These are phyloP conservation scores for Colletotrichum chrysophilum DNA, from an alignment of 2,329 filamentous ascomycete genomes.

Conservation along the genomic window DNA sequence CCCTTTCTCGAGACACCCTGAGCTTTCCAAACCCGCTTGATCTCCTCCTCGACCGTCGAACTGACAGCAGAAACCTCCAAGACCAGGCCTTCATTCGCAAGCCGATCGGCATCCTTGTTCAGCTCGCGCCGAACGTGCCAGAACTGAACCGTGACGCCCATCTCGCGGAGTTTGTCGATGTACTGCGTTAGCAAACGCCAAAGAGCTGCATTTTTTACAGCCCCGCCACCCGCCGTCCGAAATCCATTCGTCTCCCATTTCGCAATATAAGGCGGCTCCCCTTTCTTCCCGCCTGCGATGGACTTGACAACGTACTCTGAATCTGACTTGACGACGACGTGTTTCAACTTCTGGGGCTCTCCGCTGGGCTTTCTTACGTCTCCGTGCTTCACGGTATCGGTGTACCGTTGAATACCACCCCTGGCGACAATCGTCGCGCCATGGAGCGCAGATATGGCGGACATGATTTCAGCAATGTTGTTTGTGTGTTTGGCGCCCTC, in stretches of 20 bases:
- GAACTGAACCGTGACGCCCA: neutral
- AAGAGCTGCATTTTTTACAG: neutral
- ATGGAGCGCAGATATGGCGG: neutral
- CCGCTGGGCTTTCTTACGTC: fast-evolving
- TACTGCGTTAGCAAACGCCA: neutral
- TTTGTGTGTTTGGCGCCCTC: neutral
- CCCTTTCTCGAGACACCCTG: neutral
- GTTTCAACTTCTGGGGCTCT: neutral
- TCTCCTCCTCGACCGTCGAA: neutral
- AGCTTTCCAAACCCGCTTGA: neutral
- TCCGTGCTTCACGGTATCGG: neutral
- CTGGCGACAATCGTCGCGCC: neutral
- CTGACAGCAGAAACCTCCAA: neutral
- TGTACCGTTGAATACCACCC: neutral
- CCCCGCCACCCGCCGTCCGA: neutral
- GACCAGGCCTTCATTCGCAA: neutral
- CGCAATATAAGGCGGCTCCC: neutral
- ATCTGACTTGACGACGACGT: neutral
- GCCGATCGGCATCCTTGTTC: neutral
- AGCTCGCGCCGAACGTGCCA: neutral
- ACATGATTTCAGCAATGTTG: neutral
- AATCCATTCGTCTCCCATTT: neutral
- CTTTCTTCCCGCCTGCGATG: neutral
- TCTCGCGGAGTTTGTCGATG: neutral
- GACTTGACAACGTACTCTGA: neutral